Conservation (phyloP, 352 stramenopile genomes). For the Globisporangium cylindrosporum region DNA sequence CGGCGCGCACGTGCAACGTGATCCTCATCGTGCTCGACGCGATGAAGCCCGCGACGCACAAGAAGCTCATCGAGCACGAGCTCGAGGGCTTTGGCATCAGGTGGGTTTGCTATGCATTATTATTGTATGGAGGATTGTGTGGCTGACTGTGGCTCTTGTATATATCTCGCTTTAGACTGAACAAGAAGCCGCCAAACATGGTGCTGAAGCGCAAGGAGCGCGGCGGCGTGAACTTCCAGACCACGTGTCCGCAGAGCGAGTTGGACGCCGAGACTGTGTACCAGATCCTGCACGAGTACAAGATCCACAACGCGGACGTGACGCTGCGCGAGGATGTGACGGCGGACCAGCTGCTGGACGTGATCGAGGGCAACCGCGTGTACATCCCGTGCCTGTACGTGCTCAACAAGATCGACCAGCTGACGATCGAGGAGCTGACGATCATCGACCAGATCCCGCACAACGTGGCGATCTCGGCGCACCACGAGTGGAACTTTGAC, state of each 20-base stretch:
- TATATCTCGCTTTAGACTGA: slow-evolving; percentile 62
- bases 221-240: slow-evolving; percentile 97
- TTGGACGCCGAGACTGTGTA: slow-evolving; percentile 94
- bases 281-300: slow-evolving; percentile 98
- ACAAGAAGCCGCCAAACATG: slow-evolving; percentile 97
- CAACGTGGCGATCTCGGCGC: slow-evolving; percentile 96
- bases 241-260: slow-evolving; percentile 89
- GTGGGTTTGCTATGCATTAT: slow-evolving; percentile 9
- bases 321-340: slow-evolving; percentile 95
- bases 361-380: slow-evolving; percentile 97
- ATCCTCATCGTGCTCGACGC: slow-evolving; percentile 98
- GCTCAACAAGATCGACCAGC: slow-evolving; percentile 99
- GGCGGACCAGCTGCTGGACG: slow-evolving; percentile 98
- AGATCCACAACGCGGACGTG: slow-evolving; percentile 97
- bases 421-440: slow-evolving; percentile 98
- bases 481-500: slow-evolving; percentile 98
- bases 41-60: slow-evolving; percentile 97
- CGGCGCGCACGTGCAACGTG: slow-evolving; percentile 97
- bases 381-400: slow-evolving; percentile 99
- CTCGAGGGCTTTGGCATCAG: slow-evolving; percentile 98
- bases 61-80: slow-evolving; percentile 98
- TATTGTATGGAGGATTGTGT: background rate
- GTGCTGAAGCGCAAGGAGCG: slow-evolving; percentile 96
- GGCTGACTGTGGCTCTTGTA: background rate
- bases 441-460: slow-evolving; percentile 98